Base-by-base conservation (phyloP, 805 yeast species). In the Naumovozyma baii region DNA sequence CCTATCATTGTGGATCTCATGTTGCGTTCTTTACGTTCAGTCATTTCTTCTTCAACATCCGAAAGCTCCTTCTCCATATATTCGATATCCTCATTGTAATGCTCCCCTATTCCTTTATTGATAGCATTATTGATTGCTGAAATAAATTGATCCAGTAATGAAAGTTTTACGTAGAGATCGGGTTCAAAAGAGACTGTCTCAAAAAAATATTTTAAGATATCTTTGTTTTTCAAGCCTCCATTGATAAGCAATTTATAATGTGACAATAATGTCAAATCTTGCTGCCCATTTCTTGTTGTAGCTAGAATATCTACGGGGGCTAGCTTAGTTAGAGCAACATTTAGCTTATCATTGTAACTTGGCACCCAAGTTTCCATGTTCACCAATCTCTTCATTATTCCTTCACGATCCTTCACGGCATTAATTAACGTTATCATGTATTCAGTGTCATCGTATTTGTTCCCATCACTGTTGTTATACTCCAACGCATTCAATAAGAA, bases 321-420 rank as follows among this genome's bases (percentile, higher is more conserved):
- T 22, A 22, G 10, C 10, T 10, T 22, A 7, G 7, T 7, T 22
- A 22, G 26, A 22, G 26, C 26, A 22, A 22, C 10, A 22, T 22
- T 22, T 22, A 22, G 10, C 10, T 22, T 22, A 22, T 22, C 26
- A 22, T 22, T 8, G 45, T 73, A 76, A 0, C 95, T 80, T 1
- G 96, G 90, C 5, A 81, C 69, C 94, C 94, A 86, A 33, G 74
- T 78, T 52, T 90, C 97, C 63, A 92, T 70, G 45, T 87, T 77
- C 48, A 78, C 76, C 43, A 78, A 72, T 42, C 96, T 70, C 40
- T 79, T 76, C 34, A 92, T 66, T 53, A 88, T 96, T 5, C 71
- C 69, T 5, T 79, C 50, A 0, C 79, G 76, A 16, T 54, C 58
- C 1, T 78, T 74, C 2, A 85, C 59, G 3, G 81, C 65, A 18